Conservation (phyloP, 2,329 filamentous ascomycete species). For the Fusarium metavorans region DNA sequence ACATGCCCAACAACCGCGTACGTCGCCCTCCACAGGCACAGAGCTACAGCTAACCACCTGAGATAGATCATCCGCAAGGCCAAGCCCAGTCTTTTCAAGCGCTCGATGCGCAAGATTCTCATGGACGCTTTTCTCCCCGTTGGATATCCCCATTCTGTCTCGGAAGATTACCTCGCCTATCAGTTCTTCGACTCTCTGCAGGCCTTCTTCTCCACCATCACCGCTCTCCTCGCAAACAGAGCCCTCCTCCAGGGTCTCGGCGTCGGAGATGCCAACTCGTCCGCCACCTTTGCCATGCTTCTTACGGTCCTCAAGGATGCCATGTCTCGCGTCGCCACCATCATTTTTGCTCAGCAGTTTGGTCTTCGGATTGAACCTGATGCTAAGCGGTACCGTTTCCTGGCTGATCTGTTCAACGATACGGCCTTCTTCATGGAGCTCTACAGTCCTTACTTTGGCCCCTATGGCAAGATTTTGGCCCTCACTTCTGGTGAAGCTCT, state of each 20-base stretch:
- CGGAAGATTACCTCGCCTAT: slow-evolving; percentile 83
- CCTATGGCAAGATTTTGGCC: slow-evolving; percentile 61
- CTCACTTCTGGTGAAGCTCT: slow-evolving; percentile 65
- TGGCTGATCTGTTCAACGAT: slow-evolving; percentile 91
- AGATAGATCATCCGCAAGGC: slow-evolving; percentile 41
- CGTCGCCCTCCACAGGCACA: neutral
- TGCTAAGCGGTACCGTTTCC: slow-evolving; percentile 88
- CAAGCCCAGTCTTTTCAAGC: slow-evolving; percentile 41
- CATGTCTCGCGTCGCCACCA: slow-evolving; percentile 84
- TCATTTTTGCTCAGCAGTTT: slow-evolving; percentile 85
- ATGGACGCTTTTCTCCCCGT: slow-evolving; percentile 79
- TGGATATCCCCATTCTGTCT: slow-evolving; percentile 90
- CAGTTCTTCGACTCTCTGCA: slow-evolving; percentile 81
- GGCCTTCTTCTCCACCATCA: slow-evolving; percentile 86
- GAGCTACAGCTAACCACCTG: slow-evolving; percentile 6
- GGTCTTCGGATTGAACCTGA: slow-evolving; percentile 89
- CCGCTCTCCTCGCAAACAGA: slow-evolving; percentile 81
- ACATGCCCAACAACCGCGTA: slow-evolving; percentile 45
- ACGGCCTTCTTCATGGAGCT: slow-evolving; percentile 87
- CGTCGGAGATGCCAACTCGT: slow-evolving; percentile 82
- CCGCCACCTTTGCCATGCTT: slow-evolving; percentile 83
- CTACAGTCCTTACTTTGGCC: slow-evolving; percentile 78
- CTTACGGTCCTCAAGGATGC: slow-evolving; percentile 87
- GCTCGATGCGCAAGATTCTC: slow-evolving; percentile 38
- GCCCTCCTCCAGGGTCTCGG: slow-evolving; percentile 85